These are phyloP conservation scores for Apiospora phragmitis DNA, from an alignment of 2,329 filamentous ascomycete genomes.

Conservation along the genomic window DNA sequence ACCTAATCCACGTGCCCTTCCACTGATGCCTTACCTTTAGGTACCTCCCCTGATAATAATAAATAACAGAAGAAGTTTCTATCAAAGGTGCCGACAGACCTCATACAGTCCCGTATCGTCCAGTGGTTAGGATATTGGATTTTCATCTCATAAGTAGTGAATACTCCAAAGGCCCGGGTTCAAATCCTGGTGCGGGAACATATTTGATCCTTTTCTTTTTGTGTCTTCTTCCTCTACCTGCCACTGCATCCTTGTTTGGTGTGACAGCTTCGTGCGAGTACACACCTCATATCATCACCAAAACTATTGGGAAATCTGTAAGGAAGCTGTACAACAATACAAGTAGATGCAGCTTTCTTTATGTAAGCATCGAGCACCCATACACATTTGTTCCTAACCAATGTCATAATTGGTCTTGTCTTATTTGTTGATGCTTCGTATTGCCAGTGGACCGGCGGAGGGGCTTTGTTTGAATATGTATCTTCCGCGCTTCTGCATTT, in stretches of 20 bases:
- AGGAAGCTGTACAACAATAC: too few species aligned
- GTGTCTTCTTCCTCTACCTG: background rate
- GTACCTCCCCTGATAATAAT: background rate
- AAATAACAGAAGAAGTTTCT: background rate
- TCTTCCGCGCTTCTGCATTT: too few species aligned
- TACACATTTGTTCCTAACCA: too few species aligned
- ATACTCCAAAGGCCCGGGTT: conserved; percentile 6
- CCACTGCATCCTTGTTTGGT: background rate
- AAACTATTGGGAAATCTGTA: too few species aligned
- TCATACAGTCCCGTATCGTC: background rate
- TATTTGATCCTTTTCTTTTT: background rate
- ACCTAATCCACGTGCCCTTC: background rate
- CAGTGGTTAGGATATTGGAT: conserved; percentile 9
- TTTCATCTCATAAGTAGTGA: background rate
- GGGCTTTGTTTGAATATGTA: too few species aligned
- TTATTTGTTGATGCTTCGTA: too few species aligned
- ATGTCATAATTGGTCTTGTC: too few species aligned
- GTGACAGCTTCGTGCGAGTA: background rate
- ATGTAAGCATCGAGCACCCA: too few species aligned
- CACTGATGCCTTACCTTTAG: background rate
- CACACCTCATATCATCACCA: background rate
- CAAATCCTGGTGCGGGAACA: conserved; percentile 1
- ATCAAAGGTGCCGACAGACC: background rate
- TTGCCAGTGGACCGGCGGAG: too few species aligned
- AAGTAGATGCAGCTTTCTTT: too few species aligned